Base-by-base conservation (phyloP, 306 rosid genomes). In the Casuarina equisetifolia region DNA sequence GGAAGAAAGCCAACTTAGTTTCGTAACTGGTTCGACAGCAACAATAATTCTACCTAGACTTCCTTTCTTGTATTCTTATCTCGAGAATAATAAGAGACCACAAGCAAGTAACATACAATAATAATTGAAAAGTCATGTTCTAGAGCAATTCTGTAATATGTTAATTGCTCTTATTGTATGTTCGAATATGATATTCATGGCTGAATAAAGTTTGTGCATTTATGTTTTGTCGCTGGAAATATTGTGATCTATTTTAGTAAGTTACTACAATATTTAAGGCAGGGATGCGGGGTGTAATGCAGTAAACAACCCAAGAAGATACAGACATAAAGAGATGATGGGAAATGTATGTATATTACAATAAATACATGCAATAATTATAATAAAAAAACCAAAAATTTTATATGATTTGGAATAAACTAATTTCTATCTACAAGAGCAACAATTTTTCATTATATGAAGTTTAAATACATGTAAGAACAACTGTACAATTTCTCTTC, bases 1-100 rank as follows among this genome's bases (percentile, higher is more conserved):
- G 71, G 15, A 44, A 43, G 36, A 67, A 67, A 11, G 32, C 32
- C 32, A 1, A 25, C 32, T 25, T 25, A 25, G 72, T 58, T 76
- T 55, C 74, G 50, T 70, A 61, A 68, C 48, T 78, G 50, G 35
- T 51, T 42, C 2, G 9, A 32, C 44, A 63, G 54, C 55, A 70
- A 53, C 19, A 44, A 50, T 19, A 53, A 77, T 3, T 70, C 69
- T 74, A 76, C n/a, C 32, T 54, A n/a, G 6, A 4, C 9, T 4
- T 54, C n/a, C 4, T 54, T 20, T n/a, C 9, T 12, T 46, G 51
- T 59, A 74, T 45, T 17, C 45, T 43, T 67, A 42, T 7, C 63
- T 68, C 38, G 38, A 66, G 40, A 52, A 19, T 48, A 42, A 39
- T 1, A 25, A 16, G 61, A 54, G n/a, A 54, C 61, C 0, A n/a